phyloP scores from a whole-genome alignment of 106 monocot species.

The Dactylorhiza incarnata region DNA sequence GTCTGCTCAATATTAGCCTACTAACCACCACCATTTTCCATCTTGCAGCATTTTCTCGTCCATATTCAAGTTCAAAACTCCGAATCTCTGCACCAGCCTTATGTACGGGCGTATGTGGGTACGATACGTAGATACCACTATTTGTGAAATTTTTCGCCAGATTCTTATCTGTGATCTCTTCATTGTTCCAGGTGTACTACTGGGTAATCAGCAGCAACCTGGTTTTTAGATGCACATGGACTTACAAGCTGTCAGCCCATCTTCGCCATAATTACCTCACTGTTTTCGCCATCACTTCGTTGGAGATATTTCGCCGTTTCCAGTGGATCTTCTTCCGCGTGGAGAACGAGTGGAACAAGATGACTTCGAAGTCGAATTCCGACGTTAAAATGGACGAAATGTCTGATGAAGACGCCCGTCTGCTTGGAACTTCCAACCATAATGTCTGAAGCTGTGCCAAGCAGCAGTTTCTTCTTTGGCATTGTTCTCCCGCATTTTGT shows the following conservation, averaged over 20 bases:
- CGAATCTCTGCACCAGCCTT: conserved; percentile 34
- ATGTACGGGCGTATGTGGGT: conserved; percentile 80
- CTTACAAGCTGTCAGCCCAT: conserved; percentile 95
- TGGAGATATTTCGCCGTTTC: conserved; percentile 70
- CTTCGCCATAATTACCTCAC: conserved; percentile 93
- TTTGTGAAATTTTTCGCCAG: too few species aligned
- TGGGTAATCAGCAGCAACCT: conserved; percentile 85
- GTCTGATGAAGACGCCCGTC: conserved; percentile 47
- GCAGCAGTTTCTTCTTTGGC: neutral
- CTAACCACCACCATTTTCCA: neutral
- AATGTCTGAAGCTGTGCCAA: conserved; percentile 17
- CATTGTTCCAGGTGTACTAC: conserved; percentile 53
- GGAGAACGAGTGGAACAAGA: conserved; percentile 97
- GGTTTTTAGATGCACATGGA: conserved; percentile 86
- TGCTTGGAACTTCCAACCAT: conserved; percentile 43
- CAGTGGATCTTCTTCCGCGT: conserved; percentile 92
- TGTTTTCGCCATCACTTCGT: conserved; percentile 59
- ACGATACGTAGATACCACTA: neutral
- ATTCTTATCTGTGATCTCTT: neutral
- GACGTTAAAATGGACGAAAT: conserved; percentile 48
- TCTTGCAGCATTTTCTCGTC: conserved; percentile 53
- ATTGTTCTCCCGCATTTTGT: neutral
- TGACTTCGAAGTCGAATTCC: conserved; percentile 37
- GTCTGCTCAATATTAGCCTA: neutral
- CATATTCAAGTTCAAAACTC: conserved; percentile 84